Conservation (phyloP, 169 alveolate species). For the Plasmodium vinckei region DNA sequence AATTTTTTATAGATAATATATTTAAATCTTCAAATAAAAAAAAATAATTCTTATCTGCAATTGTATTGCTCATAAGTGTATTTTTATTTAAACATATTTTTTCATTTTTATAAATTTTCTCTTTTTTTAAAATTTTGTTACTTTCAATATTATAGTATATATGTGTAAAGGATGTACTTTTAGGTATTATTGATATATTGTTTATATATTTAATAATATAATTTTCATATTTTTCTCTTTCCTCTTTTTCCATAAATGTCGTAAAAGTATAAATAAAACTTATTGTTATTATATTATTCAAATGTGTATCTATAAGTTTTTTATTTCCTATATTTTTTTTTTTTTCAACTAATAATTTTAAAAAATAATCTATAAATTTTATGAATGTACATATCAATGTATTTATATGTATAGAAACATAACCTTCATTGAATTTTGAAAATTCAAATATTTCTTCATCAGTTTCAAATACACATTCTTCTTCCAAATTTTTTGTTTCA, state of each 20-base stretch:
- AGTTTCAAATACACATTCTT: not conserved
- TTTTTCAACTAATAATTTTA: slow-evolving; percentile 38
- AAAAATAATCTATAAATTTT: slow-evolving; percentile 20
- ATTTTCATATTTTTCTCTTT: slow-evolving; percentile 27
- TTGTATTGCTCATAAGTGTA: slow-evolving; percentile 15
- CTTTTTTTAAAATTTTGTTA: slow-evolving; percentile 35
- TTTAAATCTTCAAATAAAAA: slow-evolving; percentile 27
- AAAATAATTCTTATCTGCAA: slow-evolving; percentile 8
- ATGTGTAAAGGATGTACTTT: slow-evolving; percentile 34
- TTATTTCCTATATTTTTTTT: slow-evolving; percentile 18
- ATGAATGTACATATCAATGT: slow-evolving; percentile 14
- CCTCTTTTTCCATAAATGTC: slow-evolving; percentile 27
- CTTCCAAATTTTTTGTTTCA: too few species aligned
- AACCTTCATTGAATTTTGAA: not conserved
- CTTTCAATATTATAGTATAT: slow-evolving; percentile 41
- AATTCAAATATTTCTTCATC: slow-evolving; percentile 6
- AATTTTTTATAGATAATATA: slow-evolving; percentile 22
- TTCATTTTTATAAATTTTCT: slow-evolving; percentile 34
- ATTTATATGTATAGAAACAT: slow-evolving; percentile 25
- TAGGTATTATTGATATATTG: slow-evolving; percentile 51
- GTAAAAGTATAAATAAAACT: slow-evolving; percentile 51
- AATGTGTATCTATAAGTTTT: slow-evolving; percentile 30
- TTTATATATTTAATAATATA: slow-evolving; percentile 56
- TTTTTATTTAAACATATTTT: slow-evolving; percentile 7
- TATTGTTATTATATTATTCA: slow-evolving; percentile 31